Percentiles rank a stretch among this genome's conserved stretches.
Evolutionary conservation across 495 filamentous ascomycete species (phyloP).

Genomic region (Neurospora sp.): DNA sequence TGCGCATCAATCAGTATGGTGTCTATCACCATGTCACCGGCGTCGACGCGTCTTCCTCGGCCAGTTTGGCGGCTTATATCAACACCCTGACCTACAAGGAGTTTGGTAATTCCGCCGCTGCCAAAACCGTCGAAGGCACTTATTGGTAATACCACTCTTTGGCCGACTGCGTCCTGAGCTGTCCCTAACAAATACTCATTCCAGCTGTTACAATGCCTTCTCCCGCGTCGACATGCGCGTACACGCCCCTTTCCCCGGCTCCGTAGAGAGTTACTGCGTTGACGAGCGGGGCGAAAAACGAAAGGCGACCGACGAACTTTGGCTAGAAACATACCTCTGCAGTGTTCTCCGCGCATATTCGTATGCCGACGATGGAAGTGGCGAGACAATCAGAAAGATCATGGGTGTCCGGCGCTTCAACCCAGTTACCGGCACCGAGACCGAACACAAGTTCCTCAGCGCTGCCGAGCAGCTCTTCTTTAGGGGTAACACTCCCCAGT

Average conservation of each 20-base stretch:
- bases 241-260: conserved; percentile 90
- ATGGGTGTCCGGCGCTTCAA: conserved; percentile 93
- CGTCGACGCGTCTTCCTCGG: conserved; percentile 93
- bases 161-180: neutral
- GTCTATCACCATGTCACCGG: conserved; percentile 98
- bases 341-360: conserved; percentile 86
- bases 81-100: conserved; percentile 91
- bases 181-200: neutral
- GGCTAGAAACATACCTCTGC: conserved; percentile 96
- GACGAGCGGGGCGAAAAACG: conserved; percentile 93
- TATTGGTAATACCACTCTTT: conserved; percentile 60
- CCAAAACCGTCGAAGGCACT: conserved; percentile 85
- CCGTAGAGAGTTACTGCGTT: conserved; percentile 90
- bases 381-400: conserved; percentile 86
- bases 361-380: conserved; percentile 89
- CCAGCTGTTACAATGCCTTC: conserved; percentile 98
- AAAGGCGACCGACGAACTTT: conserved; percentile 81
- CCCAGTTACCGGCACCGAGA: conserved; percentile 91
- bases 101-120: conserved; percentile 61
- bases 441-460: conserved; percentile 92
- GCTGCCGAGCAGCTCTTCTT: conserved; percentile 94
- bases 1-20: conserved; percentile 51
- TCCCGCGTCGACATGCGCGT: conserved; percentile 97
- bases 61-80: conserved; percentile 93
- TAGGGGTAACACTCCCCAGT: conserved; percentile 49